Conservation (phyloP, 106 monocot genomes). For the Phalaenopsis equestris region DNA sequence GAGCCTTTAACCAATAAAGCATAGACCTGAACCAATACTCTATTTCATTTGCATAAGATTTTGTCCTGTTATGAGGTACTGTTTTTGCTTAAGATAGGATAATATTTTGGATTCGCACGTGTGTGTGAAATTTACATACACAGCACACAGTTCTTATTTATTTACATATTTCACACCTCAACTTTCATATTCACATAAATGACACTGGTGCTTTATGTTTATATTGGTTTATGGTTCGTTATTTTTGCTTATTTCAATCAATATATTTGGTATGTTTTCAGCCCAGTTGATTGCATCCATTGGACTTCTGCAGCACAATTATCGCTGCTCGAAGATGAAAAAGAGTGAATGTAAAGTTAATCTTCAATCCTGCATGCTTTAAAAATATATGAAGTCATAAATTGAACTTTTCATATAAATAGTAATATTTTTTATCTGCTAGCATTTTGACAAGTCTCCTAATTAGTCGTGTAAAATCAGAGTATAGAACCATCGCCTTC, state of each 20-base stretch:
- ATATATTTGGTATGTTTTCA: conserved; percentile 19
- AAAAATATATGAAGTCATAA: not conserved
- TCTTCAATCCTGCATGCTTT: not conserved
- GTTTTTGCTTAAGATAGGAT: not conserved
- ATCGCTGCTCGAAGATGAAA: conserved; percentile 99
- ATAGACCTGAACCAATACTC: not conserved
- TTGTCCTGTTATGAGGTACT: not conserved
- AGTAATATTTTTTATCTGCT: not conserved
- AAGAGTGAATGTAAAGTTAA: conserved; percentile 74
- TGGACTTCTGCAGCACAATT: conserved; percentile 98
- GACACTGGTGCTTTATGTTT: not conserved
- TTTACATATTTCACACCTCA: no score
- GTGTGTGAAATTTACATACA: not conserved
- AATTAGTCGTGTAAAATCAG: not conserved
- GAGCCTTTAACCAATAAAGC: conserved; percentile 14
- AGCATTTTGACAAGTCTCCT: not conserved
- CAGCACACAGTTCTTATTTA: not conserved
- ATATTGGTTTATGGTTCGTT: not conserved
- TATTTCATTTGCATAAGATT: no score
- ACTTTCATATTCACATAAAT: no score
- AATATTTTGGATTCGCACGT: not conserved
- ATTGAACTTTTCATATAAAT: not conserved
- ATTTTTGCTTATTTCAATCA: not conserved
- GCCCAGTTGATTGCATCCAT: conserved; percentile 98
- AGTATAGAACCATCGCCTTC: no score